Evolutionary conservation across 2,329 filamentous ascomycete species (phyloP).

Genomic region (Leptodontidium sp.): DNA sequence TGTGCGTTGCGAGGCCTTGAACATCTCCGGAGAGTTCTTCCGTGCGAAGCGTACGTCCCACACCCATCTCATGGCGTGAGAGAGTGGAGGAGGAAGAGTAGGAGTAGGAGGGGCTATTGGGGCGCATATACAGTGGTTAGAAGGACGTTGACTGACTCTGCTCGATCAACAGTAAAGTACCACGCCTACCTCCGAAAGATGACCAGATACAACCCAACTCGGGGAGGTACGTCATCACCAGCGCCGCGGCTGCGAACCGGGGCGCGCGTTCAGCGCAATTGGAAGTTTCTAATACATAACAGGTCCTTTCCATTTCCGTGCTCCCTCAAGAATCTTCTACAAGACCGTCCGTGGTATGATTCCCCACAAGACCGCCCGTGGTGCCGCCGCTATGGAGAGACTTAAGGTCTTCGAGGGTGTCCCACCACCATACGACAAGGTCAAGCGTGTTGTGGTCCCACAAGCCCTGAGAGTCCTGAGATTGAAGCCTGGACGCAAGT

Average conservation of each 20-base stretch:
- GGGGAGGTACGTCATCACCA: conserved; percentile 72
- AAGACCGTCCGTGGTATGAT: conserved; percentile 99
- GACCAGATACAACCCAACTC: conserved; percentile 99
- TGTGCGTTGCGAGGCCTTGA: conserved; percentile 98
- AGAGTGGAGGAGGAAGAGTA: conserved; percentile 24
- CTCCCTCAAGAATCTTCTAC: conserved; percentile 99
- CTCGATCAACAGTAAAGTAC: conserved; percentile 89
- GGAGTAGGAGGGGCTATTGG: conserved; percentile 19
- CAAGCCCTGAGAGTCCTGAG: conserved; percentile 96
- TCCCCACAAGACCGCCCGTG: conserved; percentile 99
- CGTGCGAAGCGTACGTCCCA: conserved; percentile 95
- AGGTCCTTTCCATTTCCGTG: conserved; percentile 99
- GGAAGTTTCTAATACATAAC: conserved; percentile 48
- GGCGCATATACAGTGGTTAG: conserved; percentile 27
- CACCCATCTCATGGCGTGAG: conserved; percentile 25
- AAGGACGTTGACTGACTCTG: conserved; percentile 55
- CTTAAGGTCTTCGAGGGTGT: conserved; percentile 99
- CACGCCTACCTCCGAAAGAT: conserved; percentile 99
- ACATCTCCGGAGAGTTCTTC: conserved; percentile 99
- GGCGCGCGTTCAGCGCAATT: conserved; percentile 10
- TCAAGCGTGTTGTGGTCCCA: conserved; percentile 99
- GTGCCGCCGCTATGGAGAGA: conserved; percentile 94
- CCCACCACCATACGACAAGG: conserved; percentile 98
- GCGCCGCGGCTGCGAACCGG: conserved; percentile 3
- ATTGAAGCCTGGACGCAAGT: conserved; percentile 99